A percentile compares a stretch with the other conserved stretches of the same genome.
These are phyloP conservation scores for Heritiera littoralis DNA, from an alignment of 345 rosid genomes.

Conservation along the genomic window DNA sequence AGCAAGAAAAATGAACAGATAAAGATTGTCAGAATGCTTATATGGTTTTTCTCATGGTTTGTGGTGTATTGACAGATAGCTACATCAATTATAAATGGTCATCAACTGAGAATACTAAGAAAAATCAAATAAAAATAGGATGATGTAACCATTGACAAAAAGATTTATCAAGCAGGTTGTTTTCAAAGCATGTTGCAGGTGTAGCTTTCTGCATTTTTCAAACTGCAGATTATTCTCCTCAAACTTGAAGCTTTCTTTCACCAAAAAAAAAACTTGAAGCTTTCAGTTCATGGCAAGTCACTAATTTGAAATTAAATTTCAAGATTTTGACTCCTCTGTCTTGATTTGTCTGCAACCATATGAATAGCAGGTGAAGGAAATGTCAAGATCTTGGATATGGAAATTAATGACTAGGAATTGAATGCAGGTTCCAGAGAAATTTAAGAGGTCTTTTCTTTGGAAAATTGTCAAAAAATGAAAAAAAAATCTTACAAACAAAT, in stretches of 20 bases:
- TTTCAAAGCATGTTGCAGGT: background rate
- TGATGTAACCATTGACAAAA: background rate
- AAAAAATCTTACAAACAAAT: background rate
- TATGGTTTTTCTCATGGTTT: background rate
- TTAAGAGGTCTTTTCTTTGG: background rate
- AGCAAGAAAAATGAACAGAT: background rate
- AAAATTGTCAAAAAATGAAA: background rate
- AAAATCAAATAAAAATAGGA: background rate
- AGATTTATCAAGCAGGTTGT: background rate
- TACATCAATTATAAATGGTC: background rate
- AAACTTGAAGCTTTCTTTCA: background rate
- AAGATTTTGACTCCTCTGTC: background rate
- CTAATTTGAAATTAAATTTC: background rate
- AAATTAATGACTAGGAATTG: background rate
- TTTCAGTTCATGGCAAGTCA: background rate
- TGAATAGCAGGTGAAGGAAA: background rate
- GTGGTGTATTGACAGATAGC: background rate
- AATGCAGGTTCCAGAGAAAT: no score
- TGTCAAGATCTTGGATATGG: background rate
- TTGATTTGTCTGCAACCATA: background rate
- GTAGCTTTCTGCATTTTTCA: conserved; percentile 14
- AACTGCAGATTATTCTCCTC: background rate
- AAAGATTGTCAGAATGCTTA: background rate
- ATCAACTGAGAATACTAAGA: background rate
- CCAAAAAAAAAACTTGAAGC: background rate